These are phyloP conservation scores for Colletotrichum gigasporum DNA, from an alignment of 2,329 filamentous ascomycete genomes.

Conservation along the genomic window DNA sequence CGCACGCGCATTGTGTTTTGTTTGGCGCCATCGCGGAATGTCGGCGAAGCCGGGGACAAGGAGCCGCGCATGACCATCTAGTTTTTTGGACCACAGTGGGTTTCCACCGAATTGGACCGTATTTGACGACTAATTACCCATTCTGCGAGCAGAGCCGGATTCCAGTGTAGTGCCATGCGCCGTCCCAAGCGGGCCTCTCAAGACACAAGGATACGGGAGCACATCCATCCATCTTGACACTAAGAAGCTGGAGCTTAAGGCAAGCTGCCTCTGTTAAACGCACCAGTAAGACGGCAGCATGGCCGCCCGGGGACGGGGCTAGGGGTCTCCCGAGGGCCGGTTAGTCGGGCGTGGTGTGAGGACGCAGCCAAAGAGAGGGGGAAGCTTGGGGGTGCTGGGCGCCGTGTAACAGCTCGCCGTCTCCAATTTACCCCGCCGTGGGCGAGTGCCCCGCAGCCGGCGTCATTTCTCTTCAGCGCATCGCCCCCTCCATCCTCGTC, in stretches of 20 bases:
- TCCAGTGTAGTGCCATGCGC: neutral
- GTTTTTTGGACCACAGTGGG: neutral
- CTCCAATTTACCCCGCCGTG: slow-evolving; percentile 32
- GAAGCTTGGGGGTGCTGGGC: neutral
- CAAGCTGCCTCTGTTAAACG: slow-evolving; percentile 5
- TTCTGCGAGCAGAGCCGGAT: neutral
- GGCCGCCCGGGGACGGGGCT: neutral
- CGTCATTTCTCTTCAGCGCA: slow-evolving; percentile 13
- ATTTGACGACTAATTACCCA: neutral
- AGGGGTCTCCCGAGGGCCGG: neutral
- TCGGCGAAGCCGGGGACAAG: slow-evolving; percentile 1
- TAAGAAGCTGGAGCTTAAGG: neutral
- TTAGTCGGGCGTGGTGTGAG: slow-evolving; percentile 8
- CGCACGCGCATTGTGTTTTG: neutral
- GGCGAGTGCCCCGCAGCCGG: slow-evolving; percentile 15
- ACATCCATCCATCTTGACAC: neutral
- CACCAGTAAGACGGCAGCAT: slow-evolving; percentile 18
- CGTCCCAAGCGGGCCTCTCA: slow-evolving; percentile 14
- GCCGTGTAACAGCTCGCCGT: neutral
- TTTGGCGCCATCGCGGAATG: slow-evolving; percentile 17
- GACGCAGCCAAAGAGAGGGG: neutral
- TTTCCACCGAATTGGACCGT: neutral
- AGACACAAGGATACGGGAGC: neutral
- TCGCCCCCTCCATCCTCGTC: slow-evolving; percentile 15
- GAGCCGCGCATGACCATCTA: neutral